These are phyloP conservation scores for Phytopythium chamaehyphon DNA, from an alignment of 352 stramenopile species.

Conservation along the genomic window DNA sequence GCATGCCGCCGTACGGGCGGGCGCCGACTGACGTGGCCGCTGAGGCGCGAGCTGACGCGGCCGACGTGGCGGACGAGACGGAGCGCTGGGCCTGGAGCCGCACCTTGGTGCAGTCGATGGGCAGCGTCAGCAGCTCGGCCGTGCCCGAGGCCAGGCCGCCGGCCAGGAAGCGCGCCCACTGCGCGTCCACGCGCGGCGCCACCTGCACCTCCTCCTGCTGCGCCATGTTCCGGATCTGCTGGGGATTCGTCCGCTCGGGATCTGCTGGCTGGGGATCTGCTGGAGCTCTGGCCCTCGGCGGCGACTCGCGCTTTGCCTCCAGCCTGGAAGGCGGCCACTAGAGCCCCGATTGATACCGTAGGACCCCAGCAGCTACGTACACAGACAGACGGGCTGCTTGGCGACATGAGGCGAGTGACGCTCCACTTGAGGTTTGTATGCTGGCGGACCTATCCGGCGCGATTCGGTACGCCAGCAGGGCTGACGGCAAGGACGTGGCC, in stretches of 20 bases:
- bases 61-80: no score
- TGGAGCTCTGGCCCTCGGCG: not conserved
- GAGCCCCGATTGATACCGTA: not conserved
- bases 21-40: constrained; percentile 13
- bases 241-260: no score
- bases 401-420: no score
- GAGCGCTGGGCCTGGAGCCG: constrained; percentile 73
- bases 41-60: no score
- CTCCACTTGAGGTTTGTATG: no score
- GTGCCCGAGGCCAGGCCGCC: constrained; percentile 62
- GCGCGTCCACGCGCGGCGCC: constrained; percentile 42
- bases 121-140: constrained; percentile 77
- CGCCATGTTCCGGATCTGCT: constrained; percentile 3
- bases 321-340: no score
- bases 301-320: not conserved
- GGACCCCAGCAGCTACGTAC: no score
- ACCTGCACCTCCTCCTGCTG: constrained; percentile 34
- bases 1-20: constrained; percentile 64
- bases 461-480: no score
- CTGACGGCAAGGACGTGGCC: no score
- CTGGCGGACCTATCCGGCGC: no score
- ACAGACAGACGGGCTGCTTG: no score
- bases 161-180: constrained; percentile 67
- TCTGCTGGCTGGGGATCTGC: no score
- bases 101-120: constrained; percentile 87